Conservation (phyloP, 495 filamentous ascomycete genomes). For the Neurospora sp. region DNA sequence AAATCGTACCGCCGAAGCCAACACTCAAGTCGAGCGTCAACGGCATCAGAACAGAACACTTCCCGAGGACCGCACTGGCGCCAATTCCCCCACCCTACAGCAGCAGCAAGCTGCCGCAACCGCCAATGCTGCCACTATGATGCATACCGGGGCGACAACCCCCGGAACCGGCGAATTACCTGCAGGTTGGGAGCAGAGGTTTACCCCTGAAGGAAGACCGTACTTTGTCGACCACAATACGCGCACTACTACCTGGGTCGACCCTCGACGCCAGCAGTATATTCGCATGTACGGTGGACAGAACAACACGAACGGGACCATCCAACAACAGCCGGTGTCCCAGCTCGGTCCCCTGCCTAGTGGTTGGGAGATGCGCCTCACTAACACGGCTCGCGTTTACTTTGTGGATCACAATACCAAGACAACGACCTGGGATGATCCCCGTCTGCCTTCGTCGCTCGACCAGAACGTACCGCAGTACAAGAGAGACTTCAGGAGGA, state of each 20-base stretch:
- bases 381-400: slow-evolving; percentile 94
- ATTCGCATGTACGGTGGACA: slow-evolving; percentile 92
- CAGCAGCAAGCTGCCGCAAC: slow-evolving; percentile 45
- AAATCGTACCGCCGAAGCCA: slow-evolving; percentile 67
- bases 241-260: slow-evolving; percentile 98
- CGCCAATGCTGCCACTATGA: slow-evolving; percentile 64
- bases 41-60: slow-evolving; percentile 92
- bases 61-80: slow-evolving; percentile 89
- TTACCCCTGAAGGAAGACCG: slow-evolving; percentile 84
- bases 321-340: slow-evolving; percentile 95
- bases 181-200: slow-evolving; percentile 90
- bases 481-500: slow-evolving; percentile 96
- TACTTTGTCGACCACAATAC: slow-evolving; percentile 99
- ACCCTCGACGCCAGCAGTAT: slow-evolving; percentile 94
- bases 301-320: slow-evolving; percentile 69
- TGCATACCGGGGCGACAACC: slow-evolving; percentile 90
- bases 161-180: slow-evolving; percentile 93
- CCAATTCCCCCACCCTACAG: slow-evolving; percentile 79
- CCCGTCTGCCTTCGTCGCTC: slow-evolving; percentile 84
- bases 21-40: slow-evolving; percentile 82
- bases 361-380: slow-evolving; percentile 99
- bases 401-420: slow-evolving; percentile 99
- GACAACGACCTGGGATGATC: slow-evolving; percentile 99
- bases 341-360: slow-evolving; percentile 94
- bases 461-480: slow-evolving; percentile 99